A percentile compares a stretch with the other conserved stretches of the same genome.
phyloP scores from a whole-genome alignment of 805 yeast genomes.

The Zygoascus ofunaensis region DNA sequence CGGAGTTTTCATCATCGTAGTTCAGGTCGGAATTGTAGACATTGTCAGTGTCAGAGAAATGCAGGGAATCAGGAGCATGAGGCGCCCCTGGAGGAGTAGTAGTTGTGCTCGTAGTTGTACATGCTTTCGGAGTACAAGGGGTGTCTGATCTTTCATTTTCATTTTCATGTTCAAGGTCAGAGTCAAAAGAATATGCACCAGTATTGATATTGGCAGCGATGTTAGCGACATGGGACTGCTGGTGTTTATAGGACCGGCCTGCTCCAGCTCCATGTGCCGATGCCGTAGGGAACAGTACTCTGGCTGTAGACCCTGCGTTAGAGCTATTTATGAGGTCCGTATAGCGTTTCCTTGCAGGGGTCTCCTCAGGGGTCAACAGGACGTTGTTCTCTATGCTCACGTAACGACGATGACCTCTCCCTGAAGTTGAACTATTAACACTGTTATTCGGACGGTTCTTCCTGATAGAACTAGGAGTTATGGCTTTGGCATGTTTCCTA shows the following conservation, averaged over 20 bases:
- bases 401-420: neutral
- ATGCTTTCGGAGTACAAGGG: neutral
- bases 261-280: conserved; percentile 19
- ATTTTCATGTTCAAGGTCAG: neutral
- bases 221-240: neutral
- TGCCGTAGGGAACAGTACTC: conserved; percentile 19
- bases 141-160: neutral
- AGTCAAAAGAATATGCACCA: too few species aligned
- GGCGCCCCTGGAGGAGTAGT: neutral
- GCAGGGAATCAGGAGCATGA: neutral
- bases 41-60: neutral
- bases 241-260: conserved; percentile 15
- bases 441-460: neutral
- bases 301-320: conserved; percentile 7
- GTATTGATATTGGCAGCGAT: neutral
- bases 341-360: conserved; percentile 17
- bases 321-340: conserved; percentile 2
- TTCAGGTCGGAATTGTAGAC: neutral
- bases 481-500: neutral
- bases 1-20: too few species aligned
- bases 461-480: neutral
- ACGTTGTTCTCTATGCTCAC: neutral
- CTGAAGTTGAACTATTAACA: neutral
- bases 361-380: conserved; percentile 20
- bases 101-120: neutral